Conservation (phyloP, 192 early-diverging fungal genomes). For the Linnemannia schmuckeri region DNA sequence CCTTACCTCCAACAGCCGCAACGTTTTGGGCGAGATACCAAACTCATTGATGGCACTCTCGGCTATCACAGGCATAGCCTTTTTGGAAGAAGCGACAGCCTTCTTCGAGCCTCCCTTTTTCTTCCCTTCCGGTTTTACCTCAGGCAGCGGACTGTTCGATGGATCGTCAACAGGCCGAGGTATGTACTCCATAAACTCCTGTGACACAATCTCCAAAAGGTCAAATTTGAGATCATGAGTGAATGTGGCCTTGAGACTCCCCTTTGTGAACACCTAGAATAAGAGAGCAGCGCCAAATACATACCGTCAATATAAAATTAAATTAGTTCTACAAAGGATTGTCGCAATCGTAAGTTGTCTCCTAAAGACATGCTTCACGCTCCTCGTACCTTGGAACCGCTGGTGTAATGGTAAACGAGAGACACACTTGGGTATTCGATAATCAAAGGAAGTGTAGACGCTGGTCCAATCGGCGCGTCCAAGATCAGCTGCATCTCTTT, state of each 20-base stretch:
- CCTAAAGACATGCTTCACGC: neutral
- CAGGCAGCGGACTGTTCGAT: slow-evolving; percentile 3
- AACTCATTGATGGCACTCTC: slow-evolving; percentile 47
- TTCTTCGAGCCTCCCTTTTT: slow-evolving; percentile 35
- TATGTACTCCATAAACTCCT: slow-evolving; percentile 30
- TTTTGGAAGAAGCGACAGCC: neutral
- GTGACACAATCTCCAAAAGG: slow-evolving; percentile 26
- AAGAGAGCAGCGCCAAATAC: too few relatives aligned
- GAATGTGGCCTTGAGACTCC: slow-evolving; percentile 36
- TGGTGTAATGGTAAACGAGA: slow-evolving; percentile 28
- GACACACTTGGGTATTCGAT: slow-evolving; percentile 31
- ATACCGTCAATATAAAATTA: too few relatives aligned
- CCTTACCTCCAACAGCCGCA: slow-evolving; percentile 41
- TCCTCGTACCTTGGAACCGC: slow-evolving; percentile 33
- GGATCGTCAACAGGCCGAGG: slow-evolving; percentile 19
- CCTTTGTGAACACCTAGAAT: slow-evolving; percentile 30
- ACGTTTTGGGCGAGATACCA: slow-evolving; percentile 23
- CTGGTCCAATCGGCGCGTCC: slow-evolving; percentile 1
- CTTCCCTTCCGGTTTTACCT: slow-evolving; percentile 38
- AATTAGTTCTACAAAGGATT: neutral
- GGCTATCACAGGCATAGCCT: slow-evolving; percentile 21
- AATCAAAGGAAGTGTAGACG: slow-evolving; percentile 5
- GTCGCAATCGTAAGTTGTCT: neutral
- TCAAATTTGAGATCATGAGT: slow-evolving; percentile 38
- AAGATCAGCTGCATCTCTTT: slow-evolving; percentile 32